Percentiles rank a stretch among this genome's conserved stretches.
Conservation (phyloP, 2,329 filamentous ascomycete species). For the Colletotrichum viniferum region DNA sequence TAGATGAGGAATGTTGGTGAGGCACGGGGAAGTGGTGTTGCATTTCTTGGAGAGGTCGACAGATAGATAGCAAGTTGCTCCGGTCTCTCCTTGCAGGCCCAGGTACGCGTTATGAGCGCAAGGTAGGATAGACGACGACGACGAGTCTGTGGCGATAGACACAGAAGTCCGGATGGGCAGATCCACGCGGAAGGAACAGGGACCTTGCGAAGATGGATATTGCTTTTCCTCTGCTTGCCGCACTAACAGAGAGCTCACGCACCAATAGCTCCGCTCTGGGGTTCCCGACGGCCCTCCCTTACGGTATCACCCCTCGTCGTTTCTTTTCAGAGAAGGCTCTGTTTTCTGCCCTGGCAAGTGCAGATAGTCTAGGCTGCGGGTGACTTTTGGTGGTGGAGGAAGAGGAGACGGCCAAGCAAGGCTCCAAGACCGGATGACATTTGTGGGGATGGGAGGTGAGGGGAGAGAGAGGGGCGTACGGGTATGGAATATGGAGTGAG, state of each 20-base stretch:
- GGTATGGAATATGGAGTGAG: neutral
- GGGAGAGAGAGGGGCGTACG: neutral
- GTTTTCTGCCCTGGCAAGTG: constrained; percentile 11
- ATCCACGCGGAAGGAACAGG: constrained; percentile 21
- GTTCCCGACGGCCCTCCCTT: constrained; percentile 22
- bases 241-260: constrained; percentile 22
- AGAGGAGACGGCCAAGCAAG: constrained; percentile 8
- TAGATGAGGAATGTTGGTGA: constrained; percentile 23
- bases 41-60: constrained; percentile 23
- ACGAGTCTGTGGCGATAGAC: constrained; percentile 17
- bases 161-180: neutral
- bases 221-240: constrained; percentile 24
- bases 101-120: constrained; percentile 8
- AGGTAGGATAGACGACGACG: constrained; percentile 8
- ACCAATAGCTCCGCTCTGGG: constrained; percentile 22
- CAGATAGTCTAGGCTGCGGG: constrained; percentile 1
- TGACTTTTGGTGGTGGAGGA: constrained; percentile 14
- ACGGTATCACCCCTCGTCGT: constrained; percentile 22
- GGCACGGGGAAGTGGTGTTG: constrained; percentile 11
- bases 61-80: neutral
- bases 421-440: constrained; percentile 16
- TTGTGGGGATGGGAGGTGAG: constrained; percentile 19
- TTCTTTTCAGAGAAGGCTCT: constrained; percentile 22
- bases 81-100: constrained; percentile 18
- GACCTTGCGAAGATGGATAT: constrained; percentile 16